Base-by-base conservation (phyloP, 2,329 filamentous ascomycete genomes). In the Graphilbum fragrans region DNA sequence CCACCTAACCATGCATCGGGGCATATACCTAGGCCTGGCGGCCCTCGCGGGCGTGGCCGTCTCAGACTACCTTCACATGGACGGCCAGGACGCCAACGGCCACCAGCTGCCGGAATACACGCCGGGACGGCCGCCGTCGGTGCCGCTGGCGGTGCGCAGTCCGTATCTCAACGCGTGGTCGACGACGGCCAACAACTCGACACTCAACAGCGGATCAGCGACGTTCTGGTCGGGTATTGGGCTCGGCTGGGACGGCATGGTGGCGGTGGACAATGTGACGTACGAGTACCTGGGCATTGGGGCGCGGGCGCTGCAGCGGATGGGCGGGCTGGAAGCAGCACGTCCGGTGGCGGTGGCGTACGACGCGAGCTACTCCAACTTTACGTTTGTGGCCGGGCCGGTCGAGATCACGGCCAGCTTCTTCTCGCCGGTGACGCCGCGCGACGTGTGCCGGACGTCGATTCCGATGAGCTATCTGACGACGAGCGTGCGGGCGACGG, bases 391-490 rank as follows among this genome's bases (percentile, higher is more conserved):
- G 12, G 18, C 12, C 17, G 35, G 20, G 14, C 45, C 51, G 10
- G 46, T 64, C 18, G 62, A 56, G 33, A 51, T 74, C 20, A 64
- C 56, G 5, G 58, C 73, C 27, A 69, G 67, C 2, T 73, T 82
- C 57, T 64, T 88, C 39, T 88, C 83, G 8, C 84, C 84, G 3
- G 80, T 92, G 38, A 90, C 84, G 0, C 83, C 84, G 2, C 83
- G 81, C 1, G 88, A 84, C 42, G 88, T 83, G 35, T 65, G 88
- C 52, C 73, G 84, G 48, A 84, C 90, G 64, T 79, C 82, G n/a
- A 74, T 92, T 23, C 86, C 86, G n/a, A 86, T 85, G 11, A 79
- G 80, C 21, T 93, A 93, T 55, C 55, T 93, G 46, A 82, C 75
- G 6, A 68, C 90, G 33, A 62, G 78, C 52, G 82, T 83, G 12